phyloP scores from a whole-genome alignment of 2,329 filamentous ascomycete genomes.

The Hortaea sp. region DNA sequence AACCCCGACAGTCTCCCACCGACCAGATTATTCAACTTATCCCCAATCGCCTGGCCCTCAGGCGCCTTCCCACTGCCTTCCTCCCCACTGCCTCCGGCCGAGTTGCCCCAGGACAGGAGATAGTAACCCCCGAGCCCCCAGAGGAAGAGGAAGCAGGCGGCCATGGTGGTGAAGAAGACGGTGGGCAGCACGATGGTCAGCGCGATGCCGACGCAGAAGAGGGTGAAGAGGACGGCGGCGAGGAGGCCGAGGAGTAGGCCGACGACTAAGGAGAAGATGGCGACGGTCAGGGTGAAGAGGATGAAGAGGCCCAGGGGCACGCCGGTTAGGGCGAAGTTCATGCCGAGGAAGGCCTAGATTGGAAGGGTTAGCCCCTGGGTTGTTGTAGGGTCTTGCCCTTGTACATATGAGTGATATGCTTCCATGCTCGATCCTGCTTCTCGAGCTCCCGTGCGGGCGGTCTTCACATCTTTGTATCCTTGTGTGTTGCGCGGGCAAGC shows the following conservation, averaged over 20 bases:
- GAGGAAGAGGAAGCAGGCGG: constrained; percentile 56
- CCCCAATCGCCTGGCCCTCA: constrained; percentile 28
- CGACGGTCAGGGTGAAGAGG: constrained; percentile 52
- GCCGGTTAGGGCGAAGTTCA: constrained; percentile 55
- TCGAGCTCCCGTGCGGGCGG: background rate
- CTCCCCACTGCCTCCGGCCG: constrained; percentile 7
- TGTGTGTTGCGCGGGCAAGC: too few species aligned
- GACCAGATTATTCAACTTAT: constrained; percentile 31
- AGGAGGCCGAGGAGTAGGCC: constrained; percentile 46
- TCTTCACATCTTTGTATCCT: too few species aligned
- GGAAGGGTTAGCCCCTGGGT: constrained; percentile 3
- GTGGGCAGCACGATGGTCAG: constrained; percentile 58
- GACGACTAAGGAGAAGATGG: constrained; percentile 52
- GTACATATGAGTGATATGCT: background rate
- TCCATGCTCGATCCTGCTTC: background rate
- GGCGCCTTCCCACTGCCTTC: constrained; percentile 8
- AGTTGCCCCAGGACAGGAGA: constrained; percentile 31
- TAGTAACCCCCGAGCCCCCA: constrained; percentile 55
- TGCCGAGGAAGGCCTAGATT: constrained; percentile 54
- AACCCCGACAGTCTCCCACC: constrained; percentile 29
- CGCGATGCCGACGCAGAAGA: constrained; percentile 58
- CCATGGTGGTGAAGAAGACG: constrained; percentile 53
- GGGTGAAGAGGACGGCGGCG: constrained; percentile 48
- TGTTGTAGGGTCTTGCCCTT: too few species aligned
- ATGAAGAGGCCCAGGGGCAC: constrained; percentile 60